Conservation (phyloP, 148 eudicot genomes). For the Heliamphora exappendiculata region DNA sequence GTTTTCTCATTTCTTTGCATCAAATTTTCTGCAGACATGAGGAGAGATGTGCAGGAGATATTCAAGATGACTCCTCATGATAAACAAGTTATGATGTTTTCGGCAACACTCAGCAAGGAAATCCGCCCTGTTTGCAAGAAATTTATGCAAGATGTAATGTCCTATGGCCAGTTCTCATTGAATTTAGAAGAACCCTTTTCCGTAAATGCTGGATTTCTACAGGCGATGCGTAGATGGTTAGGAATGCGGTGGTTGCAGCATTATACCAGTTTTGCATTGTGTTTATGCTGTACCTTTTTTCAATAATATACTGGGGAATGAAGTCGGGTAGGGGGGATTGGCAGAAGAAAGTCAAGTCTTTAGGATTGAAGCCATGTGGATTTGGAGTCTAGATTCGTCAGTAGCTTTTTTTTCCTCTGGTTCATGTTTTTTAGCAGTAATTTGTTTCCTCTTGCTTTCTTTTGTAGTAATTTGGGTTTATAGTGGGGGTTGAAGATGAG, state of each 20-base stretch:
- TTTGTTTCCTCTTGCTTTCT: constrained; percentile 1
- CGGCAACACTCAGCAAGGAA: constrained; percentile 95
- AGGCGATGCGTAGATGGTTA: constrained; percentile 28
- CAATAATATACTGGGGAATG: constrained; percentile 5
- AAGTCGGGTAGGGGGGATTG: neutral
- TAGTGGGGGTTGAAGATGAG: neutral
- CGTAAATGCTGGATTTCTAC: constrained; percentile 37
- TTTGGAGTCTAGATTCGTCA: neutral
- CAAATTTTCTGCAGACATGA: constrained; percentile 54
- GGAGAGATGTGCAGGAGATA: constrained; percentile 94
- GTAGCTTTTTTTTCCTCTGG: neutral
- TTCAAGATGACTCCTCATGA: constrained; percentile 99
- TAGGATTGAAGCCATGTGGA: constrained; percentile 2
- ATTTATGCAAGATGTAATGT: constrained; percentile 97
- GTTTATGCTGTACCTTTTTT: constrained; percentile 15
- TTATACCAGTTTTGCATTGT: constrained; percentile 16
- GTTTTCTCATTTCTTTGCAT: neutral
- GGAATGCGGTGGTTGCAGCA: constrained; percentile 30
- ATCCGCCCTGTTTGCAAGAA: constrained; percentile 99
- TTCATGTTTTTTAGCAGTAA: neutral
- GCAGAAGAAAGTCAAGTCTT: neutral
- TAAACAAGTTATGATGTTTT: constrained; percentile 99
- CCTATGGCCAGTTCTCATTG: constrained; percentile 66
- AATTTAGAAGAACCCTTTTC: constrained; percentile 49
- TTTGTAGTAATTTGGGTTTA: neutral